Evolutionary conservation across 1,284 basidiomycete species (phyloP), one percentile per base, ranked within the genome.

Genomic region (Malassezia nana): DNA sequence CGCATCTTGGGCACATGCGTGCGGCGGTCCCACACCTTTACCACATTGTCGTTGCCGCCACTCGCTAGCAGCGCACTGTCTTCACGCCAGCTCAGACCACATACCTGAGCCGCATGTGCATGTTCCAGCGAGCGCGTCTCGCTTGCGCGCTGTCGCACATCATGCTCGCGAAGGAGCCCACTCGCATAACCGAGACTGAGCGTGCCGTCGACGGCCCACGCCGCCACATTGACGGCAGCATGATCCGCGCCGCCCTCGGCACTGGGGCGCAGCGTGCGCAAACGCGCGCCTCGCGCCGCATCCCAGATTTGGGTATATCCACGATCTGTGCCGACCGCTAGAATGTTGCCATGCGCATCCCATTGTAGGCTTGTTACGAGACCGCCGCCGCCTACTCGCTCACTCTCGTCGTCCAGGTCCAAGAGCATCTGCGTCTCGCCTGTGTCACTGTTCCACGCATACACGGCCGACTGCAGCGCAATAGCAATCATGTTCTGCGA

Each of bases 261-360:
- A n/a, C 38, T 60, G 5, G 69, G 69, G 44, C 68, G 68, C 43
- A 74, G 60, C 40, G 87, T 89, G 6, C 92, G 81, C 57, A 96
- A 78, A 64, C 87, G 86, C 67, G 82, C 82, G 5, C 82, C 82
- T 0, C 82, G 79, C 65, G 89, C 86, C 0, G 87, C 82, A 68
- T 96, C 92, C 87, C 91, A 96, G n/a, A 98, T 82, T 76, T 95
- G 89, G 28, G 96, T 86, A 16, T 85, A 83, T 0, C 92, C 92
- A 0, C 80, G 81, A 4, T 89, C 87, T 24, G 85, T 78, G 0
- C 91, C 91, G 25, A 96, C 78, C 3, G 87, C 90, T 12, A 98
- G 80, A 76, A 86, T 89, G 15, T 81, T 80, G 0, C 89, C 91
- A 68, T 94, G 89, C 20, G 82, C 82, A 12, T 88, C 87, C 77